These are phyloP conservation scores for Leccinum longicurvipes DNA, from an alignment of 768 basidiomycete genomes.

Conservation along the genomic window DNA sequence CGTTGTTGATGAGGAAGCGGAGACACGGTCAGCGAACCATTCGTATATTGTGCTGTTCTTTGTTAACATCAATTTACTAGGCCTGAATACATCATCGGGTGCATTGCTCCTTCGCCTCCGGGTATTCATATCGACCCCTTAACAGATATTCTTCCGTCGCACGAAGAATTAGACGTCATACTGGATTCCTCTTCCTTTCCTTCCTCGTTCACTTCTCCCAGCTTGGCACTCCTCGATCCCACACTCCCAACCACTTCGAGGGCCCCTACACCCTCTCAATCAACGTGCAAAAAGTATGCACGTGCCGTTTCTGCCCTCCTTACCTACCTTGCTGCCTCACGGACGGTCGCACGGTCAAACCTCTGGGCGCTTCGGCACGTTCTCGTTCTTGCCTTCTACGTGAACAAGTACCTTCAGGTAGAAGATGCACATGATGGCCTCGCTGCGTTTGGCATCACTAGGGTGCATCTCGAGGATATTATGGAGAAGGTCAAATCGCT, in stretches of 20 bases:
- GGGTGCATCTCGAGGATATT: constrained; percentile 35
- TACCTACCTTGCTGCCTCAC: constrained; percentile 52
- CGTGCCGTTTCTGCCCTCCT: constrained; percentile 58
- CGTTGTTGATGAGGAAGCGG: constrained; percentile 36
- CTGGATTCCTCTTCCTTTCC: constrained; percentile 41
- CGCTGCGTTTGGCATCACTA: constrained; percentile 31
- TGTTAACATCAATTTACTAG: constrained; percentile 26
- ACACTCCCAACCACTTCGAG: constrained; percentile 47
- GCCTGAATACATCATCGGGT: constrained; percentile 44
- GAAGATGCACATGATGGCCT: constrained; percentile 47
- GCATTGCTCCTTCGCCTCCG: constrained; percentile 34
- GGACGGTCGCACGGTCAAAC: constrained; percentile 55
- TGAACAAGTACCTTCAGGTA: constrained; percentile 56
- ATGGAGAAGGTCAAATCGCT: constrained; percentile 48
- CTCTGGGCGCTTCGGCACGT: constrained; percentile 71
- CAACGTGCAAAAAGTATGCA: constrained; percentile 44
- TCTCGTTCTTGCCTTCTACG: constrained; percentile 57
- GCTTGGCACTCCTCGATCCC: constrained; percentile 58
- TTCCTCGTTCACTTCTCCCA: constrained; percentile 45
- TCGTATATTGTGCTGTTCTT: not conserved
- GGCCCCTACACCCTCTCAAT: constrained; percentile 11
- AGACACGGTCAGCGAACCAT: constrained; percentile 30
- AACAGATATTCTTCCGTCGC: constrained; percentile 51
- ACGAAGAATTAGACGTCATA: constrained; percentile 44
- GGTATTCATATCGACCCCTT: constrained; percentile 41